Base-by-base conservation (phyloP, 73 alveolate species). In the Paramecium caudatum region DNA sequence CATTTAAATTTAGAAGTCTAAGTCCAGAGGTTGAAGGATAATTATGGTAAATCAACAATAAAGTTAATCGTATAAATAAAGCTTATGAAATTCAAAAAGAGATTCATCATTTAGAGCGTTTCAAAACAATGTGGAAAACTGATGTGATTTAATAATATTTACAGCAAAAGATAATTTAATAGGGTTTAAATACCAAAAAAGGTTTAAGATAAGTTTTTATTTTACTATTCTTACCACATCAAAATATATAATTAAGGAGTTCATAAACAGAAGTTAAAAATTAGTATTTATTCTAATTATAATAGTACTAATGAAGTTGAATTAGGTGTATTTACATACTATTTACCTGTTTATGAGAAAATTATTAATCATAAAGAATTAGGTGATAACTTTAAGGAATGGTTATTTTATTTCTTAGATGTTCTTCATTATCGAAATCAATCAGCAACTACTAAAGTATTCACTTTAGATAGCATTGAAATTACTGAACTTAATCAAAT, bases 91-190 rank as follows among this genome's bases (percentile, higher is more conserved):
- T 30, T n/a, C n/a, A 32, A 10, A 65, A 65, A 36, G 61, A 65
- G 34, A 65, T 65, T 65, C 83, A 65, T 5, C 55, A 65, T 32
- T 65, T 65, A 27, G 83, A 65, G 13, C 32, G 83, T 4, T 65
- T 30, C 19, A 65, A 65, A 65, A 65, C 55, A 25, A 32, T 15
- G 8, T 65, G 83, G 83, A 65, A 65, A 65, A 65, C 83, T 32
- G 83, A 65, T 36, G 49, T 25, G 39, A 65, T 65, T 13, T 23
- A 30, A 36, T 17, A 65, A 65, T 10, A 25, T 65, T 15, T 65
- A 33, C 32, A 65, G 49, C 34, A 33, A 16, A 65, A 65, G 15
- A 30, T 30, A 1, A 4, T 65, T 33, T 23, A 33, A 65, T 32
- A 10, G 16, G 50, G 55, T 33, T 3, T 30, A 4, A 65, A 65